Evolutionary conservation across 106 monocot genomes (phyloP).

Genomic region (Acanthochlamys bracteata): DNA sequence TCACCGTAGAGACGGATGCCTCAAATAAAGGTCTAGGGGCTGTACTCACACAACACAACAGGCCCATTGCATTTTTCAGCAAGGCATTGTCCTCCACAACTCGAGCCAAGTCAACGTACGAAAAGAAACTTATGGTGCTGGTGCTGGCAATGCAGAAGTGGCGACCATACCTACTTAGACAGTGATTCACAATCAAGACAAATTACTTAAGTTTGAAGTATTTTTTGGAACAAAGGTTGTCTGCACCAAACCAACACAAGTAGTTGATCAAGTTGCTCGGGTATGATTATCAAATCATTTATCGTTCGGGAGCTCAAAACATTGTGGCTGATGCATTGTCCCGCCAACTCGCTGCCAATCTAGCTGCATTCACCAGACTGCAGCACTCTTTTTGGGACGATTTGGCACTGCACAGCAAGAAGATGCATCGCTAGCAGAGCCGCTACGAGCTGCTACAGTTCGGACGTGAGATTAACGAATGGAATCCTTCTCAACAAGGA

Average conservation of each 20-base stretch:
- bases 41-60: background rate
- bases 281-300: slow-evolving; percentile 8
- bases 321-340: background rate
- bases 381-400: background rate
- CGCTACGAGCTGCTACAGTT: background rate
- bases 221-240: background rate
- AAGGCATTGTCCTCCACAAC: background rate
- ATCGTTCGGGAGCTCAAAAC: background rate
- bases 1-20: slow-evolving; percentile 11
- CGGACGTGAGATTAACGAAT: background rate
- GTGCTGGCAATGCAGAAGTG: background rate
- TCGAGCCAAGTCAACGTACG: background rate
- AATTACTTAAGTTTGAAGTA: slow-evolving; percentile 13
- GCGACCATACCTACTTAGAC: background rate
- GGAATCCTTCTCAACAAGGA: background rate
- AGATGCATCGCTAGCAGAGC: too few species aligned
- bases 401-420: too few species aligned
- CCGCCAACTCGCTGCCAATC: background rate
- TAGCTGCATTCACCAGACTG: too few species aligned
- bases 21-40: slow-evolving; percentile 2
- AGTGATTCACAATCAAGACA: background rate
- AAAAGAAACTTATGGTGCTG: slow-evolving; percentile 13
- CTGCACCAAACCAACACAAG: background rate
- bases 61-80: slow-evolving; percentile 2
- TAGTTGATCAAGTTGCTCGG: slow-evolving; percentile 3